phyloP scores from a whole-genome alignment of 2,329 filamentous ascomycete genomes.

The Cercospora sojina region DNA sequence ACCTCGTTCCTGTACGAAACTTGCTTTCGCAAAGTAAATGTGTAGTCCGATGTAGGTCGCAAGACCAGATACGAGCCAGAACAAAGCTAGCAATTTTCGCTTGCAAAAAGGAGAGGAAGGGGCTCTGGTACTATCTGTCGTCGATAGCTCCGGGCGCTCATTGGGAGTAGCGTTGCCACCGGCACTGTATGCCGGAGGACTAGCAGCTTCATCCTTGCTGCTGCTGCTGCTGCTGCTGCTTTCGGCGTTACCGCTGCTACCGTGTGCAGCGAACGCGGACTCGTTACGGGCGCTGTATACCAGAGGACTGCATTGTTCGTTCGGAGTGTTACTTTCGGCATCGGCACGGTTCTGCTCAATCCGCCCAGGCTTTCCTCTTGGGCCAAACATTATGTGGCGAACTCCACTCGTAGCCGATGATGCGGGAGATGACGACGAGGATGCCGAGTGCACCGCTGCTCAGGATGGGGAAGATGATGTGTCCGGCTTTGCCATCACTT shows the following conservation, averaged over 20 bases:
- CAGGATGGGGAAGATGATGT: neutral
- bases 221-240: neutral
- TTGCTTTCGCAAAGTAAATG: neutral
- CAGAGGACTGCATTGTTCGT: neutral
- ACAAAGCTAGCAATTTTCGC: neutral
- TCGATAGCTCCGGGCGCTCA: neutral
- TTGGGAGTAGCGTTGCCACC: neutral
- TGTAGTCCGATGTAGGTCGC: neutral
- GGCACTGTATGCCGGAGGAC: neutral
- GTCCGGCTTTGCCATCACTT: neutral
- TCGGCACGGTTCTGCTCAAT: no score
- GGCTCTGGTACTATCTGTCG: neutral
- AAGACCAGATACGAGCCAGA: neutral
- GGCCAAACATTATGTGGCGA: neutral
- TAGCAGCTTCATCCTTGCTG: neutral
- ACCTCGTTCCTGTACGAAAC: neutral
- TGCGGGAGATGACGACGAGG: neutral
- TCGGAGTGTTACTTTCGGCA: neutral
- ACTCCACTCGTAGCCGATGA: neutral
- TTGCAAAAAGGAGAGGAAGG: neutral
- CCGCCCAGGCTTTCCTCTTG: neutral
- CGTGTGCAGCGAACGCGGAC: neutral
- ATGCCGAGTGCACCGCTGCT: neutral
- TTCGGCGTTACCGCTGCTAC: neutral
- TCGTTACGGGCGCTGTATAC: neutral